A percentile compares a stretch with the other conserved stretches of the same genome.
Evolutionary conservation across 192 early-diverging fungal genomes (phyloP).

Genomic region (Backusella westeae): DNA sequence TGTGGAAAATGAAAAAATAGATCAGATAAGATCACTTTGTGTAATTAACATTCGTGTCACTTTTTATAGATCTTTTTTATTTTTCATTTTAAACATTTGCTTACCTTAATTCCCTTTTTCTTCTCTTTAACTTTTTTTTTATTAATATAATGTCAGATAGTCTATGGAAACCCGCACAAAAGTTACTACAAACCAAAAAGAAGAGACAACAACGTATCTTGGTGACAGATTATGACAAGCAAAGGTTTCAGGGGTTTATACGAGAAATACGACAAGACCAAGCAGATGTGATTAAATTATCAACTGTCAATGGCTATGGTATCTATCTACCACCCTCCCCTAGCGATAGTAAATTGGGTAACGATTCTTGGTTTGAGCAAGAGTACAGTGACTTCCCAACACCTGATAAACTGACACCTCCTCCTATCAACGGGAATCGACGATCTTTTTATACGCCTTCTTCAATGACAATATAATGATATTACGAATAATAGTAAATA

Average conservation of each 20-base stretch:
- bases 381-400: background rate
- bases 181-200: background rate
- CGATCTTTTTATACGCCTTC: constrained; percentile 7
- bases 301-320: constrained; percentile 35
- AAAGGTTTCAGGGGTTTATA: background rate
- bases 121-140: background rate
- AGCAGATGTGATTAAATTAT: constrained; percentile 25
- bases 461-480: constrained; percentile 1
- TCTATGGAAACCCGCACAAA: background rate
- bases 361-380: background rate
- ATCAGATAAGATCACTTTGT: constrained; percentile 1
- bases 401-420: constrained; percentile 2
- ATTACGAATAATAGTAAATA: background rate
- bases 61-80: background rate
- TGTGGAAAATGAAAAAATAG: background rate
- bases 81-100: background rate
- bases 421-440: background rate
- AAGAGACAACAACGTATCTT: background rate
- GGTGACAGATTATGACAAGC: background rate
- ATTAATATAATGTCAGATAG: background rate
- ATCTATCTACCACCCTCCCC: constrained; percentile 38
- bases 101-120: background rate
- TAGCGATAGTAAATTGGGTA: background rate
- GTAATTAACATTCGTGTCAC: background rate
- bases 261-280: background rate